phyloP scores from a whole-genome alignment of 2,329 filamentous ascomycete species.

The Xylariaceae sp. region DNA sequence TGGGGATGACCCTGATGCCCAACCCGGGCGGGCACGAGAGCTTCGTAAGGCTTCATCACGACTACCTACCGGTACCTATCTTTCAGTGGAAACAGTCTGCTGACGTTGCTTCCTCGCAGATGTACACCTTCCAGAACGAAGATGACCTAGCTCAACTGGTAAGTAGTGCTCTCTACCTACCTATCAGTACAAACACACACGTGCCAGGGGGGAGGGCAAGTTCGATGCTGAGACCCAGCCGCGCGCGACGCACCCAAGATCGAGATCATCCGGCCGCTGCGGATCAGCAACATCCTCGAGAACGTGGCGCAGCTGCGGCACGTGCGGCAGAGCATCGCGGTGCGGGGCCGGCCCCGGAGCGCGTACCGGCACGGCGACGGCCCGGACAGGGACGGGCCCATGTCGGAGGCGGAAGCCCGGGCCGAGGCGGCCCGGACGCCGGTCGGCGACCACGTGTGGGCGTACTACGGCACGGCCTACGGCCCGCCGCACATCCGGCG shows the following conservation, averaged over 20 bases:
- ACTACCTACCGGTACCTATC: too few relatives aligned
- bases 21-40: conserved; percentile 41
- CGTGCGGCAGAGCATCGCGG: conserved; percentile 28
- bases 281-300: conserved; percentile 30
- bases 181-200: too few relatives aligned
- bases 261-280: conserved; percentile 40
- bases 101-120: conserved; percentile 27
- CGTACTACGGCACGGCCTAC: conserved; percentile 29
- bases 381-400: too few relatives aligned
- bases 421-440: conserved; percentile 20
- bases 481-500: conserved; percentile 26
- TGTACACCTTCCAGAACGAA: conserved; percentile 38
- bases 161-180: conserved; percentile 4
- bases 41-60: conserved; percentile 18
- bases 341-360: conserved; percentile 26
- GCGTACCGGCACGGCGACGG: conserved; percentile 24
- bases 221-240: neutral
- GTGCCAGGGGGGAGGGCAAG: too few relatives aligned
- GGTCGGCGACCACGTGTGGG: conserved; percentile 28
- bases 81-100: neutral
- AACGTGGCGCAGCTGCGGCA: conserved; percentile 30
- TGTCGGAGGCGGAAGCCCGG: conserved; percentile 27
- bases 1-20: conserved; percentile 45
- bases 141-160: conserved; percentile 40
- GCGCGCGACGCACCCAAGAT: conserved; percentile 16